Evolutionary conservation across 2,329 filamentous ascomycete genomes (phyloP).

Genomic region (Colletotrichum ledebouriae): DNA sequence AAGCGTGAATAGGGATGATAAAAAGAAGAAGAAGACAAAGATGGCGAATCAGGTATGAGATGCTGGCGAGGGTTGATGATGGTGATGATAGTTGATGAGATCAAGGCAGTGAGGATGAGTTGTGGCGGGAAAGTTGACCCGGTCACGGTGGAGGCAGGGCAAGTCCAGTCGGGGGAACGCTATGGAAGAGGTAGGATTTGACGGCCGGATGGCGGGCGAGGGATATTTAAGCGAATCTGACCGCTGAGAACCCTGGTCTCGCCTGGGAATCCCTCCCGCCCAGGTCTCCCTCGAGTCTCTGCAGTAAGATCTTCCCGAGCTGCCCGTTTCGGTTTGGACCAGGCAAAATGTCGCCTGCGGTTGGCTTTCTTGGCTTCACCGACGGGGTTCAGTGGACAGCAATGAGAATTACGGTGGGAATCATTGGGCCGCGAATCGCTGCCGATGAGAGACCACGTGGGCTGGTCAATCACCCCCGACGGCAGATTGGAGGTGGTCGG

Average conservation of each 20-base stretch:
- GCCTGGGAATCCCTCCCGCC: conserved; percentile 13
- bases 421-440: not conserved
- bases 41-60: not conserved
- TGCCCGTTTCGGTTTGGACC: conserved; percentile 11
- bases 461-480: not conserved
- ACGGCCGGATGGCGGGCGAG: conserved; percentile 2
- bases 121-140: conserved; percentile 32
- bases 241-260: conserved; percentile 6
- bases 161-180: conserved; percentile 19
- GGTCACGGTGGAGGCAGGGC: conserved; percentile 7
- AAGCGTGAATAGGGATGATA: not conserved
- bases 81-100: conserved; percentile 8
- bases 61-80: conserved; percentile 1
- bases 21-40: not conserved
- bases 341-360: conserved; percentile 8
- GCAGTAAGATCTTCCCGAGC: not conserved
- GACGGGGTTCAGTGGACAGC: not conserved
- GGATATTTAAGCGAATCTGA: conserved; percentile 34
- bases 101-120: not conserved
- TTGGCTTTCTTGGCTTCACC: not conserved
- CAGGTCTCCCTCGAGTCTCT: not conserved
- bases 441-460: conserved; percentile 3
- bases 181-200: conserved; percentile 15
- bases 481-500: too few species aligned
- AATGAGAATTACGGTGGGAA: too few species aligned